Evolutionary conservation across 352 stramenopile species (phyloP).

Genomic region (Phytophthora fragariaefolia): DNA sequence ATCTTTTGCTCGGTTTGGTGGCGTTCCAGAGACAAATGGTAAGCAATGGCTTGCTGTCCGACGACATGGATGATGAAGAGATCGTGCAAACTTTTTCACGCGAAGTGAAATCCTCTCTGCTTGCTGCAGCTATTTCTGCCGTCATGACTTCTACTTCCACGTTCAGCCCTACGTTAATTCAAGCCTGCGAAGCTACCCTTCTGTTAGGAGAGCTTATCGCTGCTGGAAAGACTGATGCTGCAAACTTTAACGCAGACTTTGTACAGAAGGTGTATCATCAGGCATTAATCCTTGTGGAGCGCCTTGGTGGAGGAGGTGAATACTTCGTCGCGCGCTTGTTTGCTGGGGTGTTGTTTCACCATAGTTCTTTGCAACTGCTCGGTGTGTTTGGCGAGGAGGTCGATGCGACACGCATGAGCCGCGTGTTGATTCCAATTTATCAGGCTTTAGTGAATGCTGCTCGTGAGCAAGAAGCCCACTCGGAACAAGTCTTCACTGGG

Average conservation of each 20-base stretch:
- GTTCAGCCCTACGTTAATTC: conserved; percentile 32
- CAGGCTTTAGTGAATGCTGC: conserved; percentile 68
- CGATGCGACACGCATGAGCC: conserved; percentile 55
- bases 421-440: conserved; percentile 69
- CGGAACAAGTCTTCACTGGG: conserved; percentile 38
- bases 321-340: conserved; percentile 59
- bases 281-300: conserved; percentile 48
- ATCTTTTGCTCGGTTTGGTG: conserved; percentile 42
- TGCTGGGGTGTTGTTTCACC: conserved; percentile 54
- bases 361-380: conserved; percentile 41
- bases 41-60: conserved; percentile 37
- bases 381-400: conserved; percentile 51
- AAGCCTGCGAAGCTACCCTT: conserved; percentile 43
- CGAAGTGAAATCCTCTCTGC: conserved; percentile 27
- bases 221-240: conserved; percentile 14
- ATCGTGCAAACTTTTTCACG: conserved; percentile 33
- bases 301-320: conserved; percentile 53
- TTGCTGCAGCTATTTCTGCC: conserved; percentile 26
- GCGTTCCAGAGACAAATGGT: conserved; percentile 44
- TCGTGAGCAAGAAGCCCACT: conserved; percentile 64
- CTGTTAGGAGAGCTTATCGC: conserved; percentile 32
- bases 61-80: conserved; percentile 68
- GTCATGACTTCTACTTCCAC: conserved; percentile 18
- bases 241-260: conserved; percentile 29
- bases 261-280: conserved; percentile 47